Evolutionary conservation across 495 filamentous ascomycete genomes (phyloP), one percentile per base, ranked within the genome.

Genomic region (Sordaria brevicollis): DNA sequence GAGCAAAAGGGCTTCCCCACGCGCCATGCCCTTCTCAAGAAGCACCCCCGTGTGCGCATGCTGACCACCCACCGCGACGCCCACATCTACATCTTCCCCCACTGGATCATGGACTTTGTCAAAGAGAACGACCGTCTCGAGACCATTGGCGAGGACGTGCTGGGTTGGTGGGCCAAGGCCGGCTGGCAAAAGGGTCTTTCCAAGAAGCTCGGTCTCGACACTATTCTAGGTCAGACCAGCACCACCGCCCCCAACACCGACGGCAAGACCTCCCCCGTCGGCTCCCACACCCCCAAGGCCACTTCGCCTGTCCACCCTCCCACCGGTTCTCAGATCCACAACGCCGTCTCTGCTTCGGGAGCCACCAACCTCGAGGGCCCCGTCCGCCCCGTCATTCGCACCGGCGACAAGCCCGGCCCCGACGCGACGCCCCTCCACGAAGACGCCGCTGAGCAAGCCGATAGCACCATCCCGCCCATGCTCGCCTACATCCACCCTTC

Each of bases 131-230:
- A 94, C 21, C 88, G 83, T 21, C 86, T 98, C 57, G 90, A 97
- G 67, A 94, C 88, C 43, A 87, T 99, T 68, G 90, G 91, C 67
- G 95, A 99, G 80, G 96, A 98, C 74, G 86, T 97, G 21, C 79
- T 99, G 19, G 94, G 94, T 13, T 96, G 90, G 90, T 96, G 93
- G 94, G 93, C 93, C 13, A 98, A 98, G 77, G 86, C 93, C 1
- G 88, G 86, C 37, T 99, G 95, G 95, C 94, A 97, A 79, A 82
- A 86, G 29, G 91, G 92, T 0, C 81, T 97, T 0, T 87, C 84
- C 1, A 85, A 89, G 19, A 97, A 97, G 79, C 84, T 98, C 8
- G 86, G 88, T 3, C 79, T 98, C 35, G 80, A 83, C 43, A 83
- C 91, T 41, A 86, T 95, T 39, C 84, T 96, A 66, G 78, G 83